Base-by-base conservation (phyloP, 2,329 filamentous ascomycete genomes). In the Clarireedia monteithiana region DNA sequence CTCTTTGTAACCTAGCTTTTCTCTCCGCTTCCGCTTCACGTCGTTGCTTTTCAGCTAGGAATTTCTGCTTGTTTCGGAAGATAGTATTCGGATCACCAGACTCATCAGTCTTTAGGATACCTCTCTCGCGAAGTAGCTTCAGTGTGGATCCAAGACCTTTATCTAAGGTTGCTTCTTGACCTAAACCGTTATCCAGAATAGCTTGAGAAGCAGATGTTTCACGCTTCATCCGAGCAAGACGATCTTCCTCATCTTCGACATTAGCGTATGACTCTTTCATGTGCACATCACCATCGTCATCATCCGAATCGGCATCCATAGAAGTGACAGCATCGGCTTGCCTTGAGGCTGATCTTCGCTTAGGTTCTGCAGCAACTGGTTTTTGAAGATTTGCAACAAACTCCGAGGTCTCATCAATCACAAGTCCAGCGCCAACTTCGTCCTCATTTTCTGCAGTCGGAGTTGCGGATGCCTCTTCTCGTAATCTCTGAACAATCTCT, bases 341-440 rank as follows among this genome's bases (percentile, higher is more conserved):
- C 30, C 69, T 69, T 6, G 69, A 69, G 23, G 63, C 67, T 57
- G 70, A 67, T 54, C 63, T 68, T 59, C 60, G 48, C 57, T 67
- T 72, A 71, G 78, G 66, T 71, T 87, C 73, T 67, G 79, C 73
- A 10, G 78, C 71, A 2, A 74, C 79, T 14, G 85, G 82, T 57
- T 86, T 87, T 67, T 86, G 87, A 55, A 99, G 73, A 54, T 90
- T 90, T 26, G 91, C 87, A 30, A 99, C 88, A 65, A 99, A 99
- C 65, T 96, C 91, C 0, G 91, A 91, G 0, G 92, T 96, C 68
- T 96, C 94, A 59, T 96, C 92, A 56, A 99, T 91, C n/a, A 96
- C 81, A 1, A 99, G 76, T 1, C 91, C 92, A 42, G 72, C 62
- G 26, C 75, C 74, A 3, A 81, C 75, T 15, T 72, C 75, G 3